phyloP scores from a whole-genome alignment of 371 early-diverging fungal species.

The Mucor lusitanicus region DNA sequence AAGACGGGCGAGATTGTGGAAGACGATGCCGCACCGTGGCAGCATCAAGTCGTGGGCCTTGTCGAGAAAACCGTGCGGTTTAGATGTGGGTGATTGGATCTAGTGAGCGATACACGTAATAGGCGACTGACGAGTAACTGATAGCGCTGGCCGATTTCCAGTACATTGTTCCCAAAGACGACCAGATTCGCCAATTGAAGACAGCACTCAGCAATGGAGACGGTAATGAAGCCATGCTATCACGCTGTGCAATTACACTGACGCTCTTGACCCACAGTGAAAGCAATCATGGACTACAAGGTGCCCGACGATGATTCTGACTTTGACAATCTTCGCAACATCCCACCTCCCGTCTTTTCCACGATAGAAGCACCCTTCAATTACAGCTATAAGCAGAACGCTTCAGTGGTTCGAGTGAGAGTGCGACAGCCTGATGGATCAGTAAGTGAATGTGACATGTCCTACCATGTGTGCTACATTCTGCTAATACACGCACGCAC shows the following conservation, averaged over 20 bases:
- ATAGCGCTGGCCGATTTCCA: conserved; percentile 66
- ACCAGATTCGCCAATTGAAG: conserved; percentile 42
- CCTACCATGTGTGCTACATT: not conserved
- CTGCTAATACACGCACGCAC: not conserved
- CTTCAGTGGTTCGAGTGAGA: conserved; percentile 46
- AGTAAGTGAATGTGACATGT: conserved; percentile 29
- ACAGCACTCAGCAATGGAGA: conserved; percentile 39
- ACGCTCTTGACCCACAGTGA: conserved; percentile 14
- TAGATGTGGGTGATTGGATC: conserved; percentile 27
- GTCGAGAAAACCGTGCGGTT: conserved; percentile 58
- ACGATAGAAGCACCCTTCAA: conserved; percentile 35
- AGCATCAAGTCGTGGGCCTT: conserved; percentile 50
- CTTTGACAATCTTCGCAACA: conserved; percentile 12
- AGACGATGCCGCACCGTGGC: conserved; percentile 8
- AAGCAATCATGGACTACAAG: conserved; percentile 38
- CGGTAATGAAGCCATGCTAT: conserved; percentile 26
- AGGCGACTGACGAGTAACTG: not conserved
- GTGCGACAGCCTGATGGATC: conserved; percentile 49
- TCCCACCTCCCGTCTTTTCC: conserved; percentile 65
- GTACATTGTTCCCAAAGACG: conserved; percentile 41
- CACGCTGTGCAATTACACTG: not conserved
- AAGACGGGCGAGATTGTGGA: conserved; percentile 27
- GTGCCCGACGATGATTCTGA: conserved; percentile 31
- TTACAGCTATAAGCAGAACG: conserved; percentile 57
- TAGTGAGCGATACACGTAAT: not conserved